These are phyloP conservation scores for Perkinsus olseni DNA, from an alignment of 169 alveolate species.

Conservation along the genomic window DNA sequence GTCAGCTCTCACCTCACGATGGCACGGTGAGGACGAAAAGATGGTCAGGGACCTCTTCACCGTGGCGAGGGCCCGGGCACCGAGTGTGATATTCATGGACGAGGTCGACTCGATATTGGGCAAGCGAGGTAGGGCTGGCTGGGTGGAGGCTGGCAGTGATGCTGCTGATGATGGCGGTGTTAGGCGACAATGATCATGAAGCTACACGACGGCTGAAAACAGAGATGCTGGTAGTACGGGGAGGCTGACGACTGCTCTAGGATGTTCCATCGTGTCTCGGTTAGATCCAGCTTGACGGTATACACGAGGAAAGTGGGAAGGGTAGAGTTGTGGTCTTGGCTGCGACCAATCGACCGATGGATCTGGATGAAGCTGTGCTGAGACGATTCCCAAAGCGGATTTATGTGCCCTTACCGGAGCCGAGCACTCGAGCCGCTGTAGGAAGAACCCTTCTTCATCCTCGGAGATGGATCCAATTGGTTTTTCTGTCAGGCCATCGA, in stretches of 20 bases:
- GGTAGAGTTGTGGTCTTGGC: constrained; percentile 53
- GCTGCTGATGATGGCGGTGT: constrained; percentile 33
- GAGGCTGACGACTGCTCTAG: constrained; percentile 52
- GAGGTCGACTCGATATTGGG: constrained; percentile 69
- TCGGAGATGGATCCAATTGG: neutral
- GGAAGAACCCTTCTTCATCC: neutral
- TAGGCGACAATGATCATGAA: constrained; percentile 64
- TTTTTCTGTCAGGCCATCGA: neutral
- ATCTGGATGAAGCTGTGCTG: constrained; percentile 66
- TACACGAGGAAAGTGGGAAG: constrained; percentile 23
- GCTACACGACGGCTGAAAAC: constrained; percentile 62
- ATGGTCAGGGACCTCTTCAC: constrained; percentile 61
- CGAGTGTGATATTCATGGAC: constrained; percentile 67
- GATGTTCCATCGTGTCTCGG: neutral
- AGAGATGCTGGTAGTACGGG: constrained; percentile 58
- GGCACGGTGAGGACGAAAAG: constrained; percentile 82
- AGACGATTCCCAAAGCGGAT: constrained; percentile 61
- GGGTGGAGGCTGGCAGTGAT: constrained; percentile 44
- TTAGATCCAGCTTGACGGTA: neutral
- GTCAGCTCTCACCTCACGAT: constrained; percentile 65
- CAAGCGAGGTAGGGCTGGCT: constrained; percentile 41
- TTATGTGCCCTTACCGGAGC: constrained; percentile 57
- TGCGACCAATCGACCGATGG: constrained; percentile 70
- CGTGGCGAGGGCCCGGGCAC: constrained; percentile 57
- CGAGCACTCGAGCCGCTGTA: constrained; percentile 37